phyloP scores from a whole-genome alignment of 768 basidiomycete genomes.

The Mycena galericulata region DNA sequence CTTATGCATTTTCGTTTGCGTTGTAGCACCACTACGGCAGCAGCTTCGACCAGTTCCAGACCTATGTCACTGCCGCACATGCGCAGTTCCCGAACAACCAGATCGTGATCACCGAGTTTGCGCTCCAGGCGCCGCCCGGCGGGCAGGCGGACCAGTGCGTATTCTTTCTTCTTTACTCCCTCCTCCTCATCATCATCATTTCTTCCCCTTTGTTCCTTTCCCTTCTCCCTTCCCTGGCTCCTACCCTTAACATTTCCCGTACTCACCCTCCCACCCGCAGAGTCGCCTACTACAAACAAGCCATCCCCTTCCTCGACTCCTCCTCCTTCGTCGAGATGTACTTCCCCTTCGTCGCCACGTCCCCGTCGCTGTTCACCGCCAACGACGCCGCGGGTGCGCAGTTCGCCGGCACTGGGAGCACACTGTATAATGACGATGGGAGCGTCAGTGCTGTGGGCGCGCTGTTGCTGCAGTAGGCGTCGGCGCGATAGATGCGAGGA shows the following conservation, averaged over 20 bases:
- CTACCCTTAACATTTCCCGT: too few relatives aligned
- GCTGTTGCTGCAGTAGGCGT: conserved; percentile 26
- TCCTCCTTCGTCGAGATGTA: conserved; percentile 47
- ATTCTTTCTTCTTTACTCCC: too few relatives aligned
- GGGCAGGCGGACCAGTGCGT: conserved; percentile 47
- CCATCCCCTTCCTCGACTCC: conserved; percentile 49
- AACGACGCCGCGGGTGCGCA: conserved; percentile 34
- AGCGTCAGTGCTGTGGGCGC: conserved; percentile 14
- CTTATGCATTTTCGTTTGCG: too few relatives aligned
- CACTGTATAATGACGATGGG: conserved; percentile 48
- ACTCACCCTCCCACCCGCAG: conserved; percentile 32
- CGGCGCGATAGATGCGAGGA: too few relatives aligned
- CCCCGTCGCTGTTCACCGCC: conserved; percentile 39
- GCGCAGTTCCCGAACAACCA: conserved; percentile 23
- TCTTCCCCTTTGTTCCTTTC: not conserved
- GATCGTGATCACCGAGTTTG: conserved; percentile 49
- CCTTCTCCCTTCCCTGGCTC: not conserved
- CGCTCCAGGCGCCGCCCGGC: conserved; percentile 44
- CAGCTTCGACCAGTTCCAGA: conserved; percentile 44
- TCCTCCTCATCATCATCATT: too few relatives aligned
- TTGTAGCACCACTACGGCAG: conserved; percentile 35
- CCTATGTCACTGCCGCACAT: conserved; percentile 18
- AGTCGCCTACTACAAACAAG: conserved; percentile 47
- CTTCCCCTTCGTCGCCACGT: conserved; percentile 51
- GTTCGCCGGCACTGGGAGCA: conserved; percentile 43